Evolutionary conservation across 805 yeast species (phyloP).

Genomic region (Yarrowia alimentaria): DNA sequence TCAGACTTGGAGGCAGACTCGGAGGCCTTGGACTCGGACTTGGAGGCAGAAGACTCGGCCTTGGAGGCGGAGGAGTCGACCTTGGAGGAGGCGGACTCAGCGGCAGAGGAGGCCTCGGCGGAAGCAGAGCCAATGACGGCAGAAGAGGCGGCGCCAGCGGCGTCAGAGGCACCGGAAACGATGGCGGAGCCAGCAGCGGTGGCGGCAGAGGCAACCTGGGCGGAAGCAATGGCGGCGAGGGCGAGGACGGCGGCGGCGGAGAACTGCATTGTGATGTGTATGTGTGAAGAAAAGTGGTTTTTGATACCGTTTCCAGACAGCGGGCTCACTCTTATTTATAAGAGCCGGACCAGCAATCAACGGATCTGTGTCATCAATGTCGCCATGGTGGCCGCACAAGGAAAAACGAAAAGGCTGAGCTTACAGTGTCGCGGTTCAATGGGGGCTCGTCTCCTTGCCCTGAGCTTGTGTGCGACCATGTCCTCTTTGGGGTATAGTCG

Average conservation of each 20-base stretch:
- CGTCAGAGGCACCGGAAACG: constrained; percentile 28
- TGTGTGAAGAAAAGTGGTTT: constrained; percentile 8
- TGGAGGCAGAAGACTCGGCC: constrained; percentile 21
- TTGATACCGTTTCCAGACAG: not conserved
- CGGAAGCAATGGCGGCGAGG: constrained; percentile 20
- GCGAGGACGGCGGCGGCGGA: constrained; percentile 22
- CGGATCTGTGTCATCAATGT: too few relatives aligned
- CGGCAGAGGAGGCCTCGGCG: constrained; percentile 23
- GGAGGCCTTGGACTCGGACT: constrained; percentile 1
- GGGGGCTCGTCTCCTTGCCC: constrained; percentile 7
- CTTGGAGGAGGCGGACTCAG: constrained; percentile 16
- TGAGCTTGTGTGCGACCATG: constrained; percentile 16
- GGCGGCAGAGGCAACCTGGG: constrained; percentile 20
- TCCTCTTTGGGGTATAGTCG: constrained; percentile 12
- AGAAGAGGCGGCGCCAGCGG: constrained; percentile 25
- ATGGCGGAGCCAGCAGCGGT: constrained; percentile 21
- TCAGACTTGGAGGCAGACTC: constrained; percentile 3
- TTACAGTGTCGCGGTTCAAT: constrained; percentile 21
- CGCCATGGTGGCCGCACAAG: too few relatives aligned
- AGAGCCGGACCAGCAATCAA: constrained; percentile 14
- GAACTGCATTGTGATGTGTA: constrained; percentile 25
- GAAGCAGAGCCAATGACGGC: constrained; percentile 28
- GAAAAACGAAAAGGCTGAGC: constrained; percentile 21
- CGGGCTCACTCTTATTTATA: constrained; percentile 19
- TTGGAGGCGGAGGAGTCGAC: constrained; percentile 7